A percentile compares a stretch with the other conserved stretches of the same genome.
These are phyloP conservation scores for Daldinia decipiens DNA, from an alignment of 495 filamentous ascomycete genomes.

Conservation along the genomic window DNA sequence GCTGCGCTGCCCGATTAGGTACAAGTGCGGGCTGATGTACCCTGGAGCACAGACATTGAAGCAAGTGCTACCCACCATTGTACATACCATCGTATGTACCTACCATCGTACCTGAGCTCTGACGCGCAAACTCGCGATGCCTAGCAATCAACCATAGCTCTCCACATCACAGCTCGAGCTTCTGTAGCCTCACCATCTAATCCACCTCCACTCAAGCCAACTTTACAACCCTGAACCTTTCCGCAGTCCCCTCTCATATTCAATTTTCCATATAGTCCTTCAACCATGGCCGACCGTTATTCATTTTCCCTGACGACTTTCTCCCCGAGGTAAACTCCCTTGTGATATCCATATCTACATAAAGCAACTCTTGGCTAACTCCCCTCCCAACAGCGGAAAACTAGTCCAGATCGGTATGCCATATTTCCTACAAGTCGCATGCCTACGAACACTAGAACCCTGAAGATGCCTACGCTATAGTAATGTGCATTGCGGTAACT, in stretches of 20 bases:
- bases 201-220: constrained; percentile 14
- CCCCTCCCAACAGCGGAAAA: constrained; percentile 76
- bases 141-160: constrained; percentile 42
- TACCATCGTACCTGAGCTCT: constrained; percentile 41
- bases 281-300: constrained; percentile 94
- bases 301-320: constrained; percentile 99
- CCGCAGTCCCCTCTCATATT: constrained; percentile 12
- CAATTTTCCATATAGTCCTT: constrained; percentile 8
- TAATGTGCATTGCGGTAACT: constrained; percentile 33
- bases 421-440: constrained; percentile 20
- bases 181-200: constrained; percentile 36
- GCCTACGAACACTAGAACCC: neutral
- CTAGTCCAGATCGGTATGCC: constrained; percentile 82
- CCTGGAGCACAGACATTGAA: neutral
- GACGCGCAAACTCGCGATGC: constrained; percentile 47
- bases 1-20: constrained; percentile 8
- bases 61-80: constrained; percentile 2
- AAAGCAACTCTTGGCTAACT: constrained; percentile 57
- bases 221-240: constrained; percentile 16
- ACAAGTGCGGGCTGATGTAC: constrained; percentile 10
- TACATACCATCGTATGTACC: too few species aligned
- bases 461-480: neutral
- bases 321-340: constrained; percentile 87
- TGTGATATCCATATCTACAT: constrained; percentile 21
- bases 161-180: constrained; percentile 40